Evolutionary conservation across 1,139 yeast species (phyloP).

Genomic region (Yamadazyma diospyri): DNA sequence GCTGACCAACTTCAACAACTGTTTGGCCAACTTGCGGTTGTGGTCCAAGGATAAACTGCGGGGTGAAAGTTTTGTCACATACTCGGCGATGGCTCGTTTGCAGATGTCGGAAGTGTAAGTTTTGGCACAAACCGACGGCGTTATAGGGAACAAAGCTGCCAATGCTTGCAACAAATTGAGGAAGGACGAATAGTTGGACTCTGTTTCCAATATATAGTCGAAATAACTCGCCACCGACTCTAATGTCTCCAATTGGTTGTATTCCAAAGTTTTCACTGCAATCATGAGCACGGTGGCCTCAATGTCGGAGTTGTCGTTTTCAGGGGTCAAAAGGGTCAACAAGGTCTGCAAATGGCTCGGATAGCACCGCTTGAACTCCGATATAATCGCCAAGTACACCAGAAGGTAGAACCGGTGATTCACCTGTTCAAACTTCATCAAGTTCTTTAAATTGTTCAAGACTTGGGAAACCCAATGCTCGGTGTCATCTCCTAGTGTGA

Average conservation of each 20-base stretch:
- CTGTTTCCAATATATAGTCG: slow-evolving; percentile 19
- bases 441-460: slow-evolving; percentile 13
- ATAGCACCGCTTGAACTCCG: slow-evolving; percentile 19
- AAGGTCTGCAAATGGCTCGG: slow-evolving; percentile 25
- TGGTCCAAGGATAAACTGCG: slow-evolving; percentile 6
- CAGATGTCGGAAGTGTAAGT: slow-evolving; percentile 12
- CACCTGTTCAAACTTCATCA: slow-evolving; percentile 11
- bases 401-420: slow-evolving; percentile 14
- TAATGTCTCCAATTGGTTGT: slow-evolving; percentile 14
- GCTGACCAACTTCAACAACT: slow-evolving; percentile 24
- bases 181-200: slow-evolving; percentile 15
- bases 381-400: slow-evolving; percentile 17
- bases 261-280: slow-evolving; percentile 22
- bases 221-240: slow-evolving; percentile 23
- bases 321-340: slow-evolving; percentile 19
- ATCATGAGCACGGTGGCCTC: slow-evolving; percentile 24
- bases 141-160: slow-evolving; percentile 13
- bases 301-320: slow-evolving; percentile 11
- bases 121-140: slow-evolving; percentile 12
- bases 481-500: slow-evolving; percentile 8
- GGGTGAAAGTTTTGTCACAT: slow-evolving; percentile 10
- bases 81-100: slow-evolving; percentile 7
- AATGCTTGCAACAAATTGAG: slow-evolving; percentile 17
- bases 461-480: slow-evolving; percentile 12
- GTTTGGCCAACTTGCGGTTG: slow-evolving; percentile 4